phyloP scores from a whole-genome alignment of 306 rosid genomes.

The Vicia villosa region DNA sequence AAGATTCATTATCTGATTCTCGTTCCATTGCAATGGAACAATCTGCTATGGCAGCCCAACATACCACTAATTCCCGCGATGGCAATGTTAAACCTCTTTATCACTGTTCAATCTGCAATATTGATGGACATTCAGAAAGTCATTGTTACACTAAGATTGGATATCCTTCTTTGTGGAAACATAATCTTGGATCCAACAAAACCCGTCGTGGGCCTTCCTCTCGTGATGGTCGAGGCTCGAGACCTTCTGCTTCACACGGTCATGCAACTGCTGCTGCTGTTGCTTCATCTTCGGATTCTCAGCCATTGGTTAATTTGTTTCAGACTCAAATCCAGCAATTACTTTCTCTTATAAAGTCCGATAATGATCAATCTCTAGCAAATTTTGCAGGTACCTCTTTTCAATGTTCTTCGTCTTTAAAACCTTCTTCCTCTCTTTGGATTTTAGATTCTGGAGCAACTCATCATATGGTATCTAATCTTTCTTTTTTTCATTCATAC shows the following conservation, averaged over 20 bases:
- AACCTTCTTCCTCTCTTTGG: neutral
- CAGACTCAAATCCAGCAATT: neutral
- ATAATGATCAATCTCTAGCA: neutral
- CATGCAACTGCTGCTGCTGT: neutral
- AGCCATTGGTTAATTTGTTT: neutral
- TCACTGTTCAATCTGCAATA: neutral
- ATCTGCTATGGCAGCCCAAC: too few species aligned
- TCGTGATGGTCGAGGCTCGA: neutral
- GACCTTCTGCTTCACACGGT: neutral
- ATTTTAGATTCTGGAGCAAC: neutral
- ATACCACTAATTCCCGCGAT: neutral
- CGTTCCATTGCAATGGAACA: neutral
- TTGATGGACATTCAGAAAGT: neutral
- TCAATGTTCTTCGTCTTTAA: neutral
- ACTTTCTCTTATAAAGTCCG: neutral
- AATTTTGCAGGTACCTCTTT: neutral
- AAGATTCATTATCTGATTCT: neutral
- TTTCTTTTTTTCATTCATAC: too few species aligned
- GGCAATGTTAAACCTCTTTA: neutral
- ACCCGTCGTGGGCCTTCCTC: neutral
- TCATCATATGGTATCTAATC: neutral
- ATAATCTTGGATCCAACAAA: neutral
- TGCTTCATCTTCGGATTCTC: neutral
- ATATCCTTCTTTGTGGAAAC: constrained; percentile 8
- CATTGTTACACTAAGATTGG: neutral